Evolutionary conservation across 768 basidiomycete species (phyloP), one percentile per base, ranked within the genome.

Genomic region (Pleurotus eryngii): DNA sequence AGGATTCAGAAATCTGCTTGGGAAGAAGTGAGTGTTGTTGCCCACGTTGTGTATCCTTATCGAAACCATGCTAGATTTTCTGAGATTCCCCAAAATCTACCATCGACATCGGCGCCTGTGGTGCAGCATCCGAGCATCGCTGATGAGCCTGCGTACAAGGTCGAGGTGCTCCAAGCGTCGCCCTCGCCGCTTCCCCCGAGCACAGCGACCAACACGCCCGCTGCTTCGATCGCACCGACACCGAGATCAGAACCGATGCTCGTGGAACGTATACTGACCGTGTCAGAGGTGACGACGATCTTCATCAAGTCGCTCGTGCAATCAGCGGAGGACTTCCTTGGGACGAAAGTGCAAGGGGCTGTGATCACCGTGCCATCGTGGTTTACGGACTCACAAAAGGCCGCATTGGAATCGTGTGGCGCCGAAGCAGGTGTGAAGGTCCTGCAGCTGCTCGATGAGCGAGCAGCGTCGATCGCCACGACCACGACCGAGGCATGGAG

Each of bases 1-100:
- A n/a, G 92, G 90, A 1, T 98, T 98, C 79, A 81, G 95, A 22
- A 94, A 97, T 69, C 76, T 98, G 6, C 77, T 99, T 24, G 96
- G 96, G 55, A 92, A 94, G 79, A 94, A 86, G 89, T 95, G 58
- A 24, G 83, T 73, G 26, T 4, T 30, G 8, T n/a, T 35, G 20
- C 40, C 37, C 51, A 5, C 22, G 26, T 37, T n/a, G 22, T 27
- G 14, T 54, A 46, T 15, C 24, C 49, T 55, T 35, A 30, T 20
- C 22, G n/a, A 12, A 42, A 3, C 11, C 40, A 18, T 24, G 38
- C 18, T 37, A 92, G 90, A 66, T 92, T 90, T 72, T 90, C 90
- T 37, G 87, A 91, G 62, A 78, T 91, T 59, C 74, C 84, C 30
- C 78, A 82, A 65, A 77, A 82, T 54, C 71, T 75, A 57, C 59